phyloP scores from a whole-genome alignment of 495 filamentous ascomycete species.

The Glarea lozoyensis region DNA sequence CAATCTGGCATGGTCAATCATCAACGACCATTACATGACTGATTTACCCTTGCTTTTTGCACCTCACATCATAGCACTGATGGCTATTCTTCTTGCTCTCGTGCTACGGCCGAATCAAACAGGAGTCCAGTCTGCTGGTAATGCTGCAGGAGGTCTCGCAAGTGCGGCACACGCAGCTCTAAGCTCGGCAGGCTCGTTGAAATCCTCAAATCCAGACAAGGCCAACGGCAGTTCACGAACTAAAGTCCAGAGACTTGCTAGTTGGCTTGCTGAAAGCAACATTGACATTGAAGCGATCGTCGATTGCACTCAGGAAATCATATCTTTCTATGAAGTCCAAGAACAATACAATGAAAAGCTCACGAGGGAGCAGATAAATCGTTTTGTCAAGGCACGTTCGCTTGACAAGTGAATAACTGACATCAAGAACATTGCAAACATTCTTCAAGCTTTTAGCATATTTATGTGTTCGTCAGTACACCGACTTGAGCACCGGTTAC shows the following conservation, averaged over 20 bases:
- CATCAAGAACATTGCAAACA: too few relatives aligned
- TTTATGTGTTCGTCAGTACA: too few relatives aligned
- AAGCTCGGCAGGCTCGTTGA: slow-evolving; percentile 13
- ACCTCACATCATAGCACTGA: slow-evolving; percentile 84
- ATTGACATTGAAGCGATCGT: slow-evolving; percentile 88
- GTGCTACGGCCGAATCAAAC: slow-evolving; percentile 52
- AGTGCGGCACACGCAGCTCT: slow-evolving; percentile 22
- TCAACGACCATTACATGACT: slow-evolving; percentile 95
- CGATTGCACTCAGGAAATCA: slow-evolving; percentile 90
- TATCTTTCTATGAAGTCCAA: slow-evolving; percentile 89
- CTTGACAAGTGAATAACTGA: slow-evolving; percentile 59
- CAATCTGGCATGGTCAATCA: slow-evolving; percentile 70
- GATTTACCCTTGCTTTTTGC: slow-evolving; percentile 83
- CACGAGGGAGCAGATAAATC: slow-evolving; percentile 55
- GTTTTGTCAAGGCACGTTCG: slow-evolving; percentile 77
- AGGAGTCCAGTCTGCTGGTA: slow-evolving; percentile 13
- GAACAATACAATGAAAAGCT: slow-evolving; percentile 81
- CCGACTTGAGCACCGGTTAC: too few relatives aligned
- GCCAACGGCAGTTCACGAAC: slow-evolving; percentile 14
- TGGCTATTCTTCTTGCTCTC: slow-evolving; percentile 79
- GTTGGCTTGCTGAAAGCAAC: slow-evolving; percentile 86
- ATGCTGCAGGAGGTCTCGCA: slow-evolving; percentile 23
- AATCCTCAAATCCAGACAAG: slow-evolving; percentile 9
- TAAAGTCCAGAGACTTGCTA: slow-evolving; percentile 65
- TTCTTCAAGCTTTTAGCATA: too few relatives aligned